A percentile compares a stretch with the other conserved stretches of the same genome.
phyloP scores from a whole-genome alignment of 371 early-diverging fungal genomes.

The Haplosporangium sp. region DNA sequence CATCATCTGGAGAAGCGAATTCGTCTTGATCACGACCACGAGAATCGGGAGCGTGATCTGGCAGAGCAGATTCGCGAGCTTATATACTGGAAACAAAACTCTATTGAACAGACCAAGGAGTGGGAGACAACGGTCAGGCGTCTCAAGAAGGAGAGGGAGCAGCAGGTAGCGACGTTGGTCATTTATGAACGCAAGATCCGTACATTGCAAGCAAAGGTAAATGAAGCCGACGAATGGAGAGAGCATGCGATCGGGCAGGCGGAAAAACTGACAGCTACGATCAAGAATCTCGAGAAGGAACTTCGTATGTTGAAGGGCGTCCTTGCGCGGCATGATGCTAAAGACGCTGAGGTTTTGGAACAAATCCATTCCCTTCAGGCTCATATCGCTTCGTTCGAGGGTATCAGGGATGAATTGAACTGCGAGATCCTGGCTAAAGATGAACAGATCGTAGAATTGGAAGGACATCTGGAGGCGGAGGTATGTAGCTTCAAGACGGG shows the following conservation, averaged over 20 bases:
- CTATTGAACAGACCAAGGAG: slow-evolving; percentile 28
- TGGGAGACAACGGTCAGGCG: slow-evolving; percentile 31
- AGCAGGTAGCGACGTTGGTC: slow-evolving; percentile 1
- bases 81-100: slow-evolving; percentile 27
- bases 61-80: slow-evolving; percentile 28
- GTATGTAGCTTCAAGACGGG: slow-evolving; percentile 7
- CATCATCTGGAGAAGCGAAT: slow-evolving; percentile 25
- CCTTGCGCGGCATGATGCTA: slow-evolving; percentile 25
- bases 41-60: slow-evolving; percentile 11
- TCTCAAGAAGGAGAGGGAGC: slow-evolving; percentile 17
- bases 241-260: slow-evolving; percentile 19
- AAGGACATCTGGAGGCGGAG: slow-evolving; percentile 6
- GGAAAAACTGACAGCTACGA: slow-evolving; percentile 17
- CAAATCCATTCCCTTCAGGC: slow-evolving; percentile 3
- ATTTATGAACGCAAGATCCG: slow-evolving; percentile 7
- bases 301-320: slow-evolving; percentile 3
- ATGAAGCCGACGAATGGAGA: slow-evolving; percentile 7
- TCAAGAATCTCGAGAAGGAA: slow-evolving; percentile 18
- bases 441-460: slow-evolving; percentile 5
- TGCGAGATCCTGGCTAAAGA: slow-evolving; percentile 6
- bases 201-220: slow-evolving; percentile 1
- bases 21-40: slow-evolving; percentile 23
- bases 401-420: slow-evolving; percentile 2
- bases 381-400: slow-evolving; percentile 15
- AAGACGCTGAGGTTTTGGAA: slow-evolving; percentile 12